Evolutionary conservation across 2,329 filamentous ascomycete species (phyloP).

Genomic region (Ophiostoma sp.): DNA sequence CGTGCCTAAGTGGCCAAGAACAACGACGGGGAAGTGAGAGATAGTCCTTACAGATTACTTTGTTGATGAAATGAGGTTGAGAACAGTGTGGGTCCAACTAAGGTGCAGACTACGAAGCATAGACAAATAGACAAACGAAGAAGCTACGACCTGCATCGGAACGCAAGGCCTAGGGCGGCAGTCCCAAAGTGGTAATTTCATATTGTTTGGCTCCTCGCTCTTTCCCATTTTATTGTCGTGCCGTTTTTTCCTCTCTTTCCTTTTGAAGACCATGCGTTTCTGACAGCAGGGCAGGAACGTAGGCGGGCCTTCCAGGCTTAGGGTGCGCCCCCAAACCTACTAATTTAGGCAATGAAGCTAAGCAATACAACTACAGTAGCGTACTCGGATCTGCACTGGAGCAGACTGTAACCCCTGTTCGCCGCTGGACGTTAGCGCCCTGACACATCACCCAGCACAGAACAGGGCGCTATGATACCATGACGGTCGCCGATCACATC

Average conservation of each 20-base stretch:
- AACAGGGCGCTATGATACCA: constrained; percentile 7
- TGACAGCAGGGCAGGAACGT: background rate
- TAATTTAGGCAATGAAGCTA: background rate
- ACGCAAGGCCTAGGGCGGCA: background rate
- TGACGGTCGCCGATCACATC: constrained; percentile 12
- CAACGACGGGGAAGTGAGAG: background rate
- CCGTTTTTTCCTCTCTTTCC: background rate
- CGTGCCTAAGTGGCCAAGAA: background rate
- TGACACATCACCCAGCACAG: background rate
- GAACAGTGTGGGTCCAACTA: background rate
- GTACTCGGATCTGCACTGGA: background rate
- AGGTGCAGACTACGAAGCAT: background rate
- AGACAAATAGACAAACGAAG: background rate
- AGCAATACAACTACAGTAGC: constrained; percentile 7
- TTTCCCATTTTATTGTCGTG: background rate
- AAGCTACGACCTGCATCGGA: background rate
- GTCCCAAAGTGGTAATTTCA: constrained; percentile 16
- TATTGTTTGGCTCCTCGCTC: background rate
- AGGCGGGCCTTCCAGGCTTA: background rate
- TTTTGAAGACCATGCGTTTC: background rate
- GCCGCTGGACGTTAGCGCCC: background rate
- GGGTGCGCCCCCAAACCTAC: background rate
- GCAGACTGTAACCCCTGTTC: background rate
- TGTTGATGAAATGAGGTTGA: background rate
- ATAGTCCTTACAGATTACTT: too few relatives aligned